A percentile compares a stretch with the other conserved stretches of the same genome.
These are phyloP conservation scores for Pseudozyma thailandica DNA, from an alignment of 1,284 basidiomycete genomes.

Conservation along the genomic window DNA sequence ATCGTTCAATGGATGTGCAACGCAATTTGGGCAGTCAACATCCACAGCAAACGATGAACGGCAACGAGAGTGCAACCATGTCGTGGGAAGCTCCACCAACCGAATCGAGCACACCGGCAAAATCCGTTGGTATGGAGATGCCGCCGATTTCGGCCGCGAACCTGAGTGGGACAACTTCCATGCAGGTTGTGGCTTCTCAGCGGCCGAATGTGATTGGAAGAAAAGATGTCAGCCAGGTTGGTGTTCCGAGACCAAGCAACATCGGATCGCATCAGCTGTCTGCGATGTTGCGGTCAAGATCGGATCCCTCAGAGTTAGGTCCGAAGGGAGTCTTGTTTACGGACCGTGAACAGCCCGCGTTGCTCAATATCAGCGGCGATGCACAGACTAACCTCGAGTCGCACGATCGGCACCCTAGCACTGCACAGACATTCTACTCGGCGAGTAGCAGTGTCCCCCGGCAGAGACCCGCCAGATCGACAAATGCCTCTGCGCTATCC, in stretches of 20 bases:
- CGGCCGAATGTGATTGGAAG: too few relatives aligned
- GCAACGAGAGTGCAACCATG: background rate
- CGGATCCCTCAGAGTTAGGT: constrained; percentile 22
- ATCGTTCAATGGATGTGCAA: background rate
- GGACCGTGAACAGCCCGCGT: constrained; percentile 18
- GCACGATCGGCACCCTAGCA: too few relatives aligned
- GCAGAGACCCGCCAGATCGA: too few relatives aligned
- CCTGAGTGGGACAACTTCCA: constrained; percentile 1
- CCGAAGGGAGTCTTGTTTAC: constrained; percentile 32
- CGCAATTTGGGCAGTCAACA: background rate
- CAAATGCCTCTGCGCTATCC: constrained; percentile 5
- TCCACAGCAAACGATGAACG: background rate
- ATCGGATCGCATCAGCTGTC: constrained; percentile 9
- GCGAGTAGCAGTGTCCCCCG: too few relatives aligned
- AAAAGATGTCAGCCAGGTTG: too few relatives aligned
- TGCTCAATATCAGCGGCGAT: constrained; percentile 11
- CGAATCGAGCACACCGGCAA: constrained; percentile 1
- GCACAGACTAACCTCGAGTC: constrained; percentile 23
- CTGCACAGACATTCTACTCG: constrained; percentile 16
- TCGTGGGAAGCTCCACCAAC: background rate
- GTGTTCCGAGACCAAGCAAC: too few relatives aligned
- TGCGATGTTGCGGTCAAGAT: constrained; percentile 7
- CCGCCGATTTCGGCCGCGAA: constrained; percentile 12
- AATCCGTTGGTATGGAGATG: background rate
- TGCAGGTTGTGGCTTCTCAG: background rate